Evolutionary conservation across 192 early-diverging fungal genomes (phyloP).

Genomic region (Podochytrium sp.): DNA sequence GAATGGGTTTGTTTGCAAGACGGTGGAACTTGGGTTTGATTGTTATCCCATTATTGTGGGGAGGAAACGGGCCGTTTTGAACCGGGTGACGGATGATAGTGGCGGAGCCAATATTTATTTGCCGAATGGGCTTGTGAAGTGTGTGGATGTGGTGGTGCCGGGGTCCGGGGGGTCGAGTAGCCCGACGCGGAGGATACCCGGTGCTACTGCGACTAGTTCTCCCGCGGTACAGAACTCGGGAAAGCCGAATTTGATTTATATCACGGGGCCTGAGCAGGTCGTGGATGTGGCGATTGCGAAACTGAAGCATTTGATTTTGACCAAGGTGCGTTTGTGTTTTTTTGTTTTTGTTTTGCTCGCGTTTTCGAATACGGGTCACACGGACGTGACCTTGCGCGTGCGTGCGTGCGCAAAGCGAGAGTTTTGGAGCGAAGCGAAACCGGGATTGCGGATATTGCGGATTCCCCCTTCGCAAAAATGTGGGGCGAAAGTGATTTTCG

Average conservation of each 20-base stretch:
- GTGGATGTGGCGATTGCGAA: conserved; percentile 57
- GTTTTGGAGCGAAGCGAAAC: background rate
- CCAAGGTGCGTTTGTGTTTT: conserved; percentile 14
- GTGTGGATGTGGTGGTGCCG: background rate
- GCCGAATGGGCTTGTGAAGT: conserved; percentile 34
- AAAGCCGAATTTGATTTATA: conserved; percentile 59
- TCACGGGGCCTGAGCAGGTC: conserved; percentile 58
- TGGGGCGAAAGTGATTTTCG: no score
- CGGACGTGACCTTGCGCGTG: no score
- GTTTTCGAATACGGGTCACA: no score
- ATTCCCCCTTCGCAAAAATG: no score
- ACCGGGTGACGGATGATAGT: conserved; percentile 71
- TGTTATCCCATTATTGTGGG: conserved; percentile 76
- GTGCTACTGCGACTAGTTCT: background rate
- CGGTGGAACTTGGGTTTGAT: conserved; percentile 47
- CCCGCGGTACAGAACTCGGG: background rate
- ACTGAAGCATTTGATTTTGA: conserved; percentile 42
- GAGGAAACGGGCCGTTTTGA: conserved; percentile 60
- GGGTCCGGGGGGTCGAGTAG: background rate
- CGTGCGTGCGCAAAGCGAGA: no score
- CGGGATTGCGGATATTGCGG: no score
- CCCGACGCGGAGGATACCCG: background rate
- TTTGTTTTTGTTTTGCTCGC: no score
- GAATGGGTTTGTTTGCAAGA: conserved; percentile 47
- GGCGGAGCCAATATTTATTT: conserved; percentile 73